Evolutionary conservation across 2,329 filamentous ascomycete genomes (phyloP).

Genomic region (Sclerotinia sclerotiorum): DNA sequence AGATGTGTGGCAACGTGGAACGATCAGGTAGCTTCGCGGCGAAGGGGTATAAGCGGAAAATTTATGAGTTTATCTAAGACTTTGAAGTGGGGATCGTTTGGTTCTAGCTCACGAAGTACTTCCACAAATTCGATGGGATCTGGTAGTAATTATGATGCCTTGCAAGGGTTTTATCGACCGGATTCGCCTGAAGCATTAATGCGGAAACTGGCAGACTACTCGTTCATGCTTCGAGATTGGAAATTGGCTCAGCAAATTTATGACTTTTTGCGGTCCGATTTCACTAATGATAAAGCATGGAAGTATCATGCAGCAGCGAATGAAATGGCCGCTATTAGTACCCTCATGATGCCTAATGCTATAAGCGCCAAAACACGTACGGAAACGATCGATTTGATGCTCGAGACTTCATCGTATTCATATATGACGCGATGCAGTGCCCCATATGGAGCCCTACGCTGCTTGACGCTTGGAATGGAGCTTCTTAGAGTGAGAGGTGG

Average conservation of each 20-base stretch:
- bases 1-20: conserved; percentile 90
- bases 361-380: conserved; percentile 72
- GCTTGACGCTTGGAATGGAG: conserved; percentile 74
- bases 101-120: conserved; percentile 48
- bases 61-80: conserved; percentile 86
- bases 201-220: conserved; percentile 90
- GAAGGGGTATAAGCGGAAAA: conserved; percentile 85
- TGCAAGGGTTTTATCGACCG: conserved; percentile 77
- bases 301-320: conserved; percentile 89
- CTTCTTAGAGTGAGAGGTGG: conserved; percentile 79
- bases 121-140: conserved; percentile 46
- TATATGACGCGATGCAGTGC: conserved; percentile 83
- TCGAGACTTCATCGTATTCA: conserved; percentile 89
- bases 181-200: conserved; percentile 87
- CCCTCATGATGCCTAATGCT: conserved; percentile 72
- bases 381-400: conserved; percentile 80
- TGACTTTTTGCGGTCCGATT: conserved; percentile 84
- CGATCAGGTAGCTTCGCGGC: conserved; percentile 88
- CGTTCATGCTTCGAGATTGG: conserved; percentile 96
- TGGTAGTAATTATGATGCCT: conserved; percentile 72
- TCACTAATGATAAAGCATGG: conserved; percentile 95
- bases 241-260: conserved; percentile 91
- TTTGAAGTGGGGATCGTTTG: conserved; percentile 76
- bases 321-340: conserved; percentile 88
- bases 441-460: conserved; percentile 77